These are phyloP conservation scores for Mortierella sp. DNA, from an alignment of 371 early-diverging fungal genomes.

Conservation along the genomic window DNA sequence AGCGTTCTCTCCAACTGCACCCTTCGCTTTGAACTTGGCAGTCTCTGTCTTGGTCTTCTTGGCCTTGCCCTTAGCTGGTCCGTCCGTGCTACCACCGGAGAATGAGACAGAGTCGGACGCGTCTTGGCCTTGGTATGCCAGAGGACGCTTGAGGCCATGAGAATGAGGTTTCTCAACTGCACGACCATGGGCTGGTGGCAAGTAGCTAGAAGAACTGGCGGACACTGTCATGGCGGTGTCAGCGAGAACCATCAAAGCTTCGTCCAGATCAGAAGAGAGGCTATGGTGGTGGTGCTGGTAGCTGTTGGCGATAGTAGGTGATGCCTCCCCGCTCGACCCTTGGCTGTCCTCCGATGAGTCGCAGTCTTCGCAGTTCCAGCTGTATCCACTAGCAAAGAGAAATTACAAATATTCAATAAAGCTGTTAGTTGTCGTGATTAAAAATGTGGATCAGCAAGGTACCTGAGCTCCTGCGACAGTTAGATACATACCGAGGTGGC, in stretches of 20 bases:
- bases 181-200: neutral
- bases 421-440: neutral
- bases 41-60: conserved; percentile 39
- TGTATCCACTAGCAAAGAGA: conserved; percentile 43
- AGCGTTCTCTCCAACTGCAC: neutral
- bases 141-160: conserved; percentile 38
- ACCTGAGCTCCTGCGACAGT: neutral
- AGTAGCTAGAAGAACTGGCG: conserved; percentile 6
- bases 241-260: conserved; percentile 55
- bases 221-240: conserved; percentile 51
- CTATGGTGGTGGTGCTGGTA: conserved; percentile 32
- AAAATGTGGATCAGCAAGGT: neutral
- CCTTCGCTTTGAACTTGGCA: conserved; percentile 26
- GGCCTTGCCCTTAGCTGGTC: conserved; percentile 13
- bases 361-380: conserved; percentile 57
- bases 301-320: neutral
- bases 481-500: conserved; percentile 50
- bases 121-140: conserved; percentile 9
- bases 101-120: neutral
- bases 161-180: neutral
- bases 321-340: conserved; percentile 30
- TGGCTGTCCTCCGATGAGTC: conserved; percentile 48
- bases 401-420: neutral
- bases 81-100: neutral
- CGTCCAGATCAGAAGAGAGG: conserved; percentile 47